phyloP scores from a whole-genome alignment of 192 early-diverging fungal species.

The Cladochytrium replicatum region DNA sequence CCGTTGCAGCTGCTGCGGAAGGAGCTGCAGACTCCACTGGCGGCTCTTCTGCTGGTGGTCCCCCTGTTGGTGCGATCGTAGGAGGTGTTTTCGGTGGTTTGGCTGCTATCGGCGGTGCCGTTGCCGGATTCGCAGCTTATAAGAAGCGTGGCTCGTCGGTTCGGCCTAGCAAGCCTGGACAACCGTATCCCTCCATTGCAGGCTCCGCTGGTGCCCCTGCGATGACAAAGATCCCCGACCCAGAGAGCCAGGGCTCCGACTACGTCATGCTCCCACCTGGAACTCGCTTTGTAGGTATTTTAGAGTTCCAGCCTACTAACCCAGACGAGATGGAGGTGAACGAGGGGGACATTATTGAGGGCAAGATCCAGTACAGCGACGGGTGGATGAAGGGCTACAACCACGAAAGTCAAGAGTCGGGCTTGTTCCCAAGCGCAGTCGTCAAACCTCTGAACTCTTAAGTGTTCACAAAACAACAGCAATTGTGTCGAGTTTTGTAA shows the following conservation, averaged over 20 bases:
- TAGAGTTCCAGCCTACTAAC: constrained; percentile 17
- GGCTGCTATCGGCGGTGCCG: background rate
- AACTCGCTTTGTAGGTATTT: constrained; percentile 9
- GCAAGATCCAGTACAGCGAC: background rate
- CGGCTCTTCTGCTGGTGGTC: constrained; percentile 2
- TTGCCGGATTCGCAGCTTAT: background rate
- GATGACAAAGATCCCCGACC: background rate
- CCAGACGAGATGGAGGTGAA: constrained; percentile 23
- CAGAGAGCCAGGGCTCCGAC: background rate
- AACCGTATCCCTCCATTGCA: background rate
- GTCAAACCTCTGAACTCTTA: too few relatives aligned
- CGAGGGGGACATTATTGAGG: constrained; percentile 24
- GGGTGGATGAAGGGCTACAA: too few relatives aligned
- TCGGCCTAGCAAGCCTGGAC: background rate
- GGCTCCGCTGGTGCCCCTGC: background rate
- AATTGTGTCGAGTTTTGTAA: too few relatives aligned
- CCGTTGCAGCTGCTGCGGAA: constrained; percentile 1
- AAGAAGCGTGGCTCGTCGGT: background rate
- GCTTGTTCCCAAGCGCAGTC: too few relatives aligned
- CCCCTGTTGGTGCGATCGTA: background rate
- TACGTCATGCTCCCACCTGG: constrained; percentile 5
- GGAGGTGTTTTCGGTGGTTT: background rate
- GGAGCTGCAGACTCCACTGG: background rate
- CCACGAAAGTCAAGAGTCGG: too few relatives aligned
- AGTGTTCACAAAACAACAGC: too few relatives aligned